A percentile compares a stretch with the other conserved stretches of the same genome.
phyloP scores from a whole-genome alignment of 306 rosid species.

The Malus sylvestris region DNA sequence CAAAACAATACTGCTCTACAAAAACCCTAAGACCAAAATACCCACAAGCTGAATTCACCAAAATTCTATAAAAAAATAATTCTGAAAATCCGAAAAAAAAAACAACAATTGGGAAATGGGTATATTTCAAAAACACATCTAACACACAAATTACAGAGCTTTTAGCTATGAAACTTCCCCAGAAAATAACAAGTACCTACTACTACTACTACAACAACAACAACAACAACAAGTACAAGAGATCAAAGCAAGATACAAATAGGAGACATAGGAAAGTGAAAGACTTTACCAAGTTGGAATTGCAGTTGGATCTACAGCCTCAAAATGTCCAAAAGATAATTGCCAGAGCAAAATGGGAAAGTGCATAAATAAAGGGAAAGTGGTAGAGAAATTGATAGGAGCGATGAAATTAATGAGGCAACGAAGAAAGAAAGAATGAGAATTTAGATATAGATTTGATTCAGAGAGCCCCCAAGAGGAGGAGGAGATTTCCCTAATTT shows the following conservation, averaged over 20 bases:
- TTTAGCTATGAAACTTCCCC: not conserved
- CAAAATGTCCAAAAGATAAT: slow-evolving; percentile 3
- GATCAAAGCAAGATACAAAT: slow-evolving; percentile 1
- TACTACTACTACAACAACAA: not conserved
- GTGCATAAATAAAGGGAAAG: not conserved
- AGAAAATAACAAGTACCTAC: not conserved
- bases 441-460: slow-evolving; percentile 21
- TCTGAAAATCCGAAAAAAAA: slow-evolving; percentile 1
- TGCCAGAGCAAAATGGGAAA: not conserved
- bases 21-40: slow-evolving; percentile 31
- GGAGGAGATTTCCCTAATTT: not conserved
- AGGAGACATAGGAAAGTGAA: not conserved
- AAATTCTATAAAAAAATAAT: not conserved
- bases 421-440: not conserved
- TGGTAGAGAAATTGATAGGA: not conserved
- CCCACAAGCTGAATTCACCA: slow-evolving; percentile 15
- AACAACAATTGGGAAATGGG: slow-evolving; percentile 4
- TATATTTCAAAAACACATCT: slow-evolving; percentile 4
- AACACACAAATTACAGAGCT: not conserved
- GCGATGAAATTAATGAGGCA: not conserved
- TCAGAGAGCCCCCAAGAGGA: slow-evolving; percentile 12
- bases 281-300: slow-evolving; percentile 13
- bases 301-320: slow-evolving; percentile 26
- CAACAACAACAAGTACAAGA: not conserved
- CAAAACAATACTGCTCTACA: not conserved